Evolutionary conservation across 352 stramenopile species (phyloP).

Genomic region (Globisporangium apiculatum): DNA sequence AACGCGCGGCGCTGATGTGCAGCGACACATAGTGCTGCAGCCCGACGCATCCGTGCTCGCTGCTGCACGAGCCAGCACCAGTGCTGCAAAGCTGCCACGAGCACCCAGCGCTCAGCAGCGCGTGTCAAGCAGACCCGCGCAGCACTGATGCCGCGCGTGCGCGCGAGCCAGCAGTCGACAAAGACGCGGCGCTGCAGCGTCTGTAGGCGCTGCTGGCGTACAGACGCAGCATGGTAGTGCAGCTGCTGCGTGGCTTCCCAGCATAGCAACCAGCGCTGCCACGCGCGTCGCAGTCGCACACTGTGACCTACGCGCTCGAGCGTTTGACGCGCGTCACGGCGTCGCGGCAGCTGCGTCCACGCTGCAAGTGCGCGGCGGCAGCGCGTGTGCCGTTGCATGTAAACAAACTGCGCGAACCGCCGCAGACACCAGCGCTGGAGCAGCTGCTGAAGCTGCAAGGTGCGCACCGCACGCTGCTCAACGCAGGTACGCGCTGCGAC

Average conservation of each 20-base stretch:
- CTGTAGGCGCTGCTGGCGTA: neutral
- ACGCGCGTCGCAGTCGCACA: neutral
- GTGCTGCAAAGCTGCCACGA: neutral
- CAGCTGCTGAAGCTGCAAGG: neutral
- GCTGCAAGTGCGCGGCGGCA: neutral
- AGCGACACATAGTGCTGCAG: neutral
- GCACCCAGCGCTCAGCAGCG: too few species aligned
- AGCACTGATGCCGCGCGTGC: neutral
- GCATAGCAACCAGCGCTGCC: neutral
- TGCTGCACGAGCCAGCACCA: neutral
- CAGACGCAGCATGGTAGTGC: neutral
- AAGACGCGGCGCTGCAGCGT: slow-evolving; percentile 1
- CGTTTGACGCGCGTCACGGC: neutral
- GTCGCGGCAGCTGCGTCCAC: slow-evolving; percentile 2
- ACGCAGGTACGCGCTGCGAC: neutral
- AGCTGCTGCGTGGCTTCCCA: neutral
- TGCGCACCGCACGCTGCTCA: neutral
- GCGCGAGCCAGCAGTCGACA: neutral
- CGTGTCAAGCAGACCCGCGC: neutral
- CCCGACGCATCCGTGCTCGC: too few species aligned
- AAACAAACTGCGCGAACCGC: neutral
- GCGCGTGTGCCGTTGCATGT: neutral
- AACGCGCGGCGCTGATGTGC: neutral
- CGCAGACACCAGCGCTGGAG: neutral
- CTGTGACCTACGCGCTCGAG: neutral